These are phyloP conservation scores for Pseudotulostoma volvatum DNA, from an alignment of 495 filamentous ascomycete species.

Conservation along the genomic window DNA sequence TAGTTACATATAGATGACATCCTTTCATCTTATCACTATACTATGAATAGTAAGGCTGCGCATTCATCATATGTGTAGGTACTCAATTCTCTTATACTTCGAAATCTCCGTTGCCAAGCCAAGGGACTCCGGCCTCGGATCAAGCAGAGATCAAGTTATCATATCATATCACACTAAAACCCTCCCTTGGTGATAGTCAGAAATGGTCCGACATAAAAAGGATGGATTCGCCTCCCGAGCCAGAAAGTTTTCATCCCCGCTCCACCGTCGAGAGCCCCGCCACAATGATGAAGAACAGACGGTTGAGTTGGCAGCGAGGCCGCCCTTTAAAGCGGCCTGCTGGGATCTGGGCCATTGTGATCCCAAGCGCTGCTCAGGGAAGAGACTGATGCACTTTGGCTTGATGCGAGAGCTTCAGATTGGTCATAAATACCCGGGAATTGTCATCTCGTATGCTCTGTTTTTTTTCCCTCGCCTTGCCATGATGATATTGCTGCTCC, in stretches of 20 bases:
- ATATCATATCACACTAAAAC: no score
- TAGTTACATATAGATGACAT: no score
- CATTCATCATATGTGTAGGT: no score
- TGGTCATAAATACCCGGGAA: slow-evolving; percentile 76
- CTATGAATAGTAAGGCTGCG: no score
- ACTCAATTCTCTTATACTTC: no score
- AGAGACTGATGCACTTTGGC: slow-evolving; percentile 77
- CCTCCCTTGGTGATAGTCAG: no score
- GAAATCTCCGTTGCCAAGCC: no score
- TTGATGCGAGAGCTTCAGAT: slow-evolving; percentile 86
- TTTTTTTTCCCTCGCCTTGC: slow-evolving; percentile 1
- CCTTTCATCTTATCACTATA: no score
- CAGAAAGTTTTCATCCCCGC: slow-evolving; percentile 41
- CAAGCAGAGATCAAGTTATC: no score
- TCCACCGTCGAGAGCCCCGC: slow-evolving; percentile 24
- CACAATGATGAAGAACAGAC: slow-evolving; percentile 22
- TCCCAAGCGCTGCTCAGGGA: slow-evolving; percentile 90
- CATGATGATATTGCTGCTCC: neutral
- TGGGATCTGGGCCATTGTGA: slow-evolving; percentile 98
- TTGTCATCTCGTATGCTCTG: slow-evolving; percentile 60
- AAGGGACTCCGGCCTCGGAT: no score
- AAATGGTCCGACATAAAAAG: slow-evolving; percentile 90
- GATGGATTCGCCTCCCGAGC: slow-evolving; percentile 60
- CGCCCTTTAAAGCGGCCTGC: slow-evolving; percentile 78
- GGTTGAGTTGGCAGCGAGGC: slow-evolving; percentile 23